Evolutionary conservation across 2,329 filamentous ascomycete genomes (phyloP), one percentile per base, ranked within the genome.

Genomic region (Arachnomyces sp.): DNA sequence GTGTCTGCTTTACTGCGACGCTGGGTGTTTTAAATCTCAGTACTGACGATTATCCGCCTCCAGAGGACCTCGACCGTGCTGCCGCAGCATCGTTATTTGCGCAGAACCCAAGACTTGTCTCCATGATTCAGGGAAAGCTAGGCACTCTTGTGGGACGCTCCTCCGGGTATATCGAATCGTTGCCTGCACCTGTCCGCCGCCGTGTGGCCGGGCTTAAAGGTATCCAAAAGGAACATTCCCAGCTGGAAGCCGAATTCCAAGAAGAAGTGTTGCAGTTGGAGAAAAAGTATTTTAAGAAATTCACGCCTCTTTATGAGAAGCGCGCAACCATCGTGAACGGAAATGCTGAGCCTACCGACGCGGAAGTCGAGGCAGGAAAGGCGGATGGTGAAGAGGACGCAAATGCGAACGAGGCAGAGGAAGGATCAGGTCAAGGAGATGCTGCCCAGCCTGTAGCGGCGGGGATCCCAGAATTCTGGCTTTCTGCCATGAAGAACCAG

Each of bases 401-500:
- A 13, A 72, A 75, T 36, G 71, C 71, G 15, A 74, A 80, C 57
- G 70, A 79, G 47, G 67, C 72, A 38, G 73, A 80, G 49, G 71
- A 77, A 51, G 60, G 72, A 36, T 44, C 50, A 34, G 64, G 69
- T 42, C 69, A 75, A 48, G 62, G 69, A 28, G 64, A 68, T 43
- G 58, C 57, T 20, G 62, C 68, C 40, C 70, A 64, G 36, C 50
- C 65, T 29, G 63, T 62, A 37, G 68, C 82, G 49, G 74, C 79
- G 57, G 92, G 92, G 66, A 95, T 98, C 48, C 92, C 92, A 48
- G 92, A 98, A 70, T 98, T 98, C 77, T 98, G 92, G 92, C 76
- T 98, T 37, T 95, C 90, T 46, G 90, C 93, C 54, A 96, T 98
- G 90, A 98, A 98, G 78, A 98, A 98, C 74, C 90, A 95, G 65